phyloP scores from a whole-genome alignment of 805 yeast genomes.

The Lachancea nothofagi region DNA sequence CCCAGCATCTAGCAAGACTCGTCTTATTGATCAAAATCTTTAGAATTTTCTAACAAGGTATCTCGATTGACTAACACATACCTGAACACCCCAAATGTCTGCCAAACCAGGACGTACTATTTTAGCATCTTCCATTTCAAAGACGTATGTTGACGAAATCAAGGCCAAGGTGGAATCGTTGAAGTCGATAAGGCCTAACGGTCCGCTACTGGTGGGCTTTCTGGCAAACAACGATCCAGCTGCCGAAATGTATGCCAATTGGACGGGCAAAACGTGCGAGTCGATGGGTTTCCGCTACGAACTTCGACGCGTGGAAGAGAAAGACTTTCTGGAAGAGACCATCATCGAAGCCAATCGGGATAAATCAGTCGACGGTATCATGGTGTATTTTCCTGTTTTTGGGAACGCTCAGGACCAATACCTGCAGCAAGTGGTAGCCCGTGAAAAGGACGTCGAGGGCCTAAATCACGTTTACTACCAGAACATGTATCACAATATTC shows the following conservation, averaged over 20 bases:
- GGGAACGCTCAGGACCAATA: conserved; percentile 94
- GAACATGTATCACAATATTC: conserved; percentile 88
- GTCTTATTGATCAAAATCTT: too few species aligned
- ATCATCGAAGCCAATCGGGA: conserved; percentile 79
- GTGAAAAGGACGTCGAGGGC: conserved; percentile 95
- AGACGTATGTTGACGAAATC: conserved; percentile 71
- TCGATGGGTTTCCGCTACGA: conserved; percentile 83
- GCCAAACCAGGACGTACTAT: conserved; percentile 64
- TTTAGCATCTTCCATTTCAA: conserved; percentile 82
- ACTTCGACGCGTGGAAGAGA: conserved; percentile 58
- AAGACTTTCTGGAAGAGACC: conserved; percentile 79
- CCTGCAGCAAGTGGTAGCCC: conserved; percentile 85
- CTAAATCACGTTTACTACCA: conserved; percentile 84
- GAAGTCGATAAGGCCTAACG: conserved; percentile 29
- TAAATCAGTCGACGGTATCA: conserved; percentile 76
- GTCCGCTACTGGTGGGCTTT: conserved; percentile 83
- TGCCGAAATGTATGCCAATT: conserved; percentile 88
- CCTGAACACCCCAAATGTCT: too few species aligned
- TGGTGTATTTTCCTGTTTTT: conserved; percentile 96
- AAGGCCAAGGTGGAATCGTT: conserved; percentile 48
- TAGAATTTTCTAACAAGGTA: too few species aligned
- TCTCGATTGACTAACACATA: too few species aligned
- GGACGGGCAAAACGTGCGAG: conserved; percentile 90
- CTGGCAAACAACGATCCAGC: conserved; percentile 93
- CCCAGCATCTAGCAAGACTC: too few species aligned